phyloP scores from a whole-genome alignment of 192 early-diverging fungal species.

The Coemansia sp. region DNA sequence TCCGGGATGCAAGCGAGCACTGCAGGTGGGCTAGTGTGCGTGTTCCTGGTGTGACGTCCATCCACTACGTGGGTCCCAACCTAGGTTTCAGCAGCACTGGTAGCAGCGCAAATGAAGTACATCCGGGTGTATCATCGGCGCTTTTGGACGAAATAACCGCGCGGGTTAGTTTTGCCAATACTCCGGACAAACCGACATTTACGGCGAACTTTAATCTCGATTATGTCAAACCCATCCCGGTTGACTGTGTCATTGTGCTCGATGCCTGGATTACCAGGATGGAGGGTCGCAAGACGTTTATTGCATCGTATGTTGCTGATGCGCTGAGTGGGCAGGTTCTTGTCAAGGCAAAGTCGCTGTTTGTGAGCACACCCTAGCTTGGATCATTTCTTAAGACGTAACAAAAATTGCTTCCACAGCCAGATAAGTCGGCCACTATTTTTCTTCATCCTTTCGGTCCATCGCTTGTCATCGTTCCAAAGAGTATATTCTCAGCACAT shows the following conservation, averaged over 20 bases:
- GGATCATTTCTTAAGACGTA: neutral
- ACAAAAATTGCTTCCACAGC: neutral
- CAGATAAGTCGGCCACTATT: neutral
- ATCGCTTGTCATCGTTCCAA: no score
- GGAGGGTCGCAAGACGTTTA: conserved; percentile 42
- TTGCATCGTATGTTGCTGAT: conserved; percentile 28
- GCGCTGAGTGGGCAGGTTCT: conserved; percentile 21
- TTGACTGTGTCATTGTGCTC: conserved; percentile 27
- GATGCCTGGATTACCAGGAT: conserved; percentile 44
- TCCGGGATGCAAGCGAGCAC: neutral
- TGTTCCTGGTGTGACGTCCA: conserved; percentile 31
- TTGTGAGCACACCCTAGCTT: conserved; percentile 23
- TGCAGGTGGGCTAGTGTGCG: neutral
- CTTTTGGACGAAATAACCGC: conserved; percentile 45
- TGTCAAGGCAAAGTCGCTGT: conserved; percentile 32
- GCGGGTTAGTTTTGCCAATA: conserved; percentile 29
- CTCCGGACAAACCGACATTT: conserved; percentile 25
- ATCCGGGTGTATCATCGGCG: conserved; percentile 30
- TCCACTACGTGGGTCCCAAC: conserved; percentile 31
- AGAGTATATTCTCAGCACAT: no score
- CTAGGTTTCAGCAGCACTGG: conserved; percentile 19
- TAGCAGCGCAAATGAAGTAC: neutral
- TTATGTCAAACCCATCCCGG: conserved; percentile 16
- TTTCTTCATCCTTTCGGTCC: no score
- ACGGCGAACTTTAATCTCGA: conserved; percentile 51